Evolutionary conservation across 805 yeast species (phyloP), one percentile per base, ranked within the genome.

Genomic region (Nakazawaea molendinolei): DNA sequence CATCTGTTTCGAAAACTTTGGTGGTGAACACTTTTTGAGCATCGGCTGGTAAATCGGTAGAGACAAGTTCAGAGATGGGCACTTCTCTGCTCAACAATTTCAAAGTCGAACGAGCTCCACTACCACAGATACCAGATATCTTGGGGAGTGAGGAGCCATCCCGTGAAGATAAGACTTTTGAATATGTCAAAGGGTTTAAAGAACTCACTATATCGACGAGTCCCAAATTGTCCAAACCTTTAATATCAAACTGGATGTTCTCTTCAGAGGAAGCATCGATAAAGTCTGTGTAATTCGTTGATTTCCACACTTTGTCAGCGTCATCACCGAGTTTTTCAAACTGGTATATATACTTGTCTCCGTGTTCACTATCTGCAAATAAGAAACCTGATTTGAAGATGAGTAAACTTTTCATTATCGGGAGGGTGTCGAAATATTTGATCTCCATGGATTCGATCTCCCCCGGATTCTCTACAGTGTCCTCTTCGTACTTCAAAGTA

Each of bases 311-410:
- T 15, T 39, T 49, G 17, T 67, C 68, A 3, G 46, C 45, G 10
- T 60, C 72, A 17, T 70, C 76, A 1, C 94, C 95, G 30, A 87
- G 59, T 33, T 71, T 71, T 43, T 81, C 86, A 48, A 90, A 82
- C 52, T 86, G 95, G 49, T 79, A 85, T n/a, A 84, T 61, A 14
- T 63, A 55, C 47, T 79, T 84, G 48, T 80, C 77, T 20, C 80
- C 76, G 39, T 63, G 55, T 39, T 79, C 79, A 7, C 76, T 61
- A 42, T 79, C 77, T 1, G 80, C 82, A 52, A 75, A 84, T 24
- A 90, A 48, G 44, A 76, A 82, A 0, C 97, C 98, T 5, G 83
- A 70, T 44, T 71, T 79, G 43, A 87, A 67, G 28, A 90, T 74
- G 26, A 68, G 61, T 9, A 90, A 47, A 5, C 68, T 52, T 15